Evolutionary conservation across 768 basidiomycete genomes (phyloP).

Genomic region (Lentinula aciculospora): DNA sequence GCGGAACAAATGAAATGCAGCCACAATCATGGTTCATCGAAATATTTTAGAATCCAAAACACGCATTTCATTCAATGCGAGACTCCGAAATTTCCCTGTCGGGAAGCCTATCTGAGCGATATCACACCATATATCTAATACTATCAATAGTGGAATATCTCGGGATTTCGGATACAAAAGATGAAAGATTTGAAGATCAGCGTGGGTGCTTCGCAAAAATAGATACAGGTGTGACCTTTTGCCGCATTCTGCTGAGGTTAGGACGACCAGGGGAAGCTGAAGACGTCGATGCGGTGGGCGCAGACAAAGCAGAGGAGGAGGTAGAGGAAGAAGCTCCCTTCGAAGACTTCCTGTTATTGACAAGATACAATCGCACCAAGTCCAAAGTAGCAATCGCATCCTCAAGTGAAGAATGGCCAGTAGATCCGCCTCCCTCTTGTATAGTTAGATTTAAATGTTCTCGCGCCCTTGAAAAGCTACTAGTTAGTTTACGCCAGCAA

Average conservation of each 20-base stretch:
- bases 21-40: too few species aligned
- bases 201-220: not conserved
- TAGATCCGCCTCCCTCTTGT: conserved; percentile 68
- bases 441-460: conserved; percentile 80
- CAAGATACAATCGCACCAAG: conserved; percentile 76
- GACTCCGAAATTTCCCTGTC: too few species aligned
- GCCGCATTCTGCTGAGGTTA: not conserved
- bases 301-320: not conserved
- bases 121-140: too few species aligned
- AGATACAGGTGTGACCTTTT: not conserved
- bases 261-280: not conserved
- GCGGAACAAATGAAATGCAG: too few species aligned
- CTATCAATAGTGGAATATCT: too few species aligned
- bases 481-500: conserved; percentile 5
- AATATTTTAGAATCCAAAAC: too few species aligned
- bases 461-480: conserved; percentile 52
- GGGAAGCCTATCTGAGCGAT: too few species aligned
- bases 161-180: too few species aligned
- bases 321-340: not conserved
- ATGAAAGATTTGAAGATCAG: too few species aligned
- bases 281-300: not conserved
- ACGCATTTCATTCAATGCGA: too few species aligned
- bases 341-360: conserved; percentile 36
- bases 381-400: conserved; percentile 88
- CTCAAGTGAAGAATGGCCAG: conserved; percentile 87